Base-by-base conservation (phyloP, 140 eudicot species). In the Stevia rebaudiana region DNA sequence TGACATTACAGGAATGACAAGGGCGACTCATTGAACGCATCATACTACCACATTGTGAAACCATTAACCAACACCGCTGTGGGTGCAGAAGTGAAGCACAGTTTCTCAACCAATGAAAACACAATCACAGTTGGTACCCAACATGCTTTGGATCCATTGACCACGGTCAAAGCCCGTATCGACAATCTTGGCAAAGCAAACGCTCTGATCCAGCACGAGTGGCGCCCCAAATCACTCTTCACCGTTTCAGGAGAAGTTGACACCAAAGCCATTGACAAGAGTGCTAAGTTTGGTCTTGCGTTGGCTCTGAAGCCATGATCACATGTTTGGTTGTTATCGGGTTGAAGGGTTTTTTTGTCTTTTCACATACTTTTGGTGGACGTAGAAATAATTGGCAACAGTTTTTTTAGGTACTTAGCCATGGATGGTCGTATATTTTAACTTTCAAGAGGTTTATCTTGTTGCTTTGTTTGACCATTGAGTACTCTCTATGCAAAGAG, bases 181-280 rank as follows among this genome's bases (percentile, higher is more conserved):
- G 77, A 82, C 74, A 79, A 82, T 69, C 67, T 62, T 31, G 88
- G 88, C 16, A 75, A 76, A 61, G 82, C 78, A 47, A 79, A 56
- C 37, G 84, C 79, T 56, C 84, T 82, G 9, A 79, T 82, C 54
- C 88, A 82, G 63, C 88, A 82, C 5, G 84, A 79, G 72, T 82
- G 88, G 88, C 84, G 84, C 41, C 87, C 84, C 13, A 82, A 71
- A 47, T 78, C 84, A 36, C 70, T 82, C 3, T 71, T 82, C 69
- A 82, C 88, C 44, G 28, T 82, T 58, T 75, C 88, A 21, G 88
- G 88, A 35, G 88, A 82, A 68, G 70, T 82, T 0, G 88, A 82
- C 78, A 75, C 82, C 41, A 82, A 75, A 40, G 77, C 88, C 0
- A 30, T 79, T 6, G 88, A 82, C 82, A 79, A 79, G 72, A 75